These are phyloP conservation scores for Phytophthora constricta DNA, from an alignment of 352 stramenopile genomes.

Conservation along the genomic window DNA sequence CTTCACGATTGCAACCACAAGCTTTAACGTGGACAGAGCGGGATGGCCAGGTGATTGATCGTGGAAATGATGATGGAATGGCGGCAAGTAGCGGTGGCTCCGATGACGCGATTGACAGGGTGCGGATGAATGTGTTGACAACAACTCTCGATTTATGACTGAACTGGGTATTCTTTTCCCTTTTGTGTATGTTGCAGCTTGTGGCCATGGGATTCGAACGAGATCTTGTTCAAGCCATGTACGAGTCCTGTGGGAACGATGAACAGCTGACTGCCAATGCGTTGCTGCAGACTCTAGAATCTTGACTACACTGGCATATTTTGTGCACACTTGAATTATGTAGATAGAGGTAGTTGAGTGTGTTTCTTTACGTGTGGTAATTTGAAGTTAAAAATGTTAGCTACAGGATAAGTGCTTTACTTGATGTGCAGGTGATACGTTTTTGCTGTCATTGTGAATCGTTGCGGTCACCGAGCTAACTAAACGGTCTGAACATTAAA, in stretches of 20 bases:
- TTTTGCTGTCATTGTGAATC: no score
- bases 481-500: no score
- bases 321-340: background rate
- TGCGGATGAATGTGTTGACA: slow-evolving; percentile 23
- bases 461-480: no score
- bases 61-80: slow-evolving; percentile 4
- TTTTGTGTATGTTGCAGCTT: slow-evolving; percentile 41
- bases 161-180: background rate
- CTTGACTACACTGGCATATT: slow-evolving; percentile 7
- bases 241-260: slow-evolving; percentile 66
- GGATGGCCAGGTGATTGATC: slow-evolving; percentile 18
- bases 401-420: no score
- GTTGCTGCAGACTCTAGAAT: slow-evolving; percentile 61
- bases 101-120: slow-evolving; percentile 34
- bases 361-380: no score
- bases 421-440: no score
- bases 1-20: slow-evolving; percentile 1
- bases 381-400: no score
- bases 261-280: slow-evolving; percentile 63
- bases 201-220: slow-evolving; percentile 61
- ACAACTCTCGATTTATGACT: background rate
- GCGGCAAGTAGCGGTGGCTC: background rate
- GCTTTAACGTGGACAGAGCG: slow-evolving; percentile 1
- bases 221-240: slow-evolving; percentile 59
- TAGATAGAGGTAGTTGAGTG: no score